Base-by-base conservation (phyloP, 2,329 filamentous ascomycete species). In the Penicillium sumatraense region DNA sequence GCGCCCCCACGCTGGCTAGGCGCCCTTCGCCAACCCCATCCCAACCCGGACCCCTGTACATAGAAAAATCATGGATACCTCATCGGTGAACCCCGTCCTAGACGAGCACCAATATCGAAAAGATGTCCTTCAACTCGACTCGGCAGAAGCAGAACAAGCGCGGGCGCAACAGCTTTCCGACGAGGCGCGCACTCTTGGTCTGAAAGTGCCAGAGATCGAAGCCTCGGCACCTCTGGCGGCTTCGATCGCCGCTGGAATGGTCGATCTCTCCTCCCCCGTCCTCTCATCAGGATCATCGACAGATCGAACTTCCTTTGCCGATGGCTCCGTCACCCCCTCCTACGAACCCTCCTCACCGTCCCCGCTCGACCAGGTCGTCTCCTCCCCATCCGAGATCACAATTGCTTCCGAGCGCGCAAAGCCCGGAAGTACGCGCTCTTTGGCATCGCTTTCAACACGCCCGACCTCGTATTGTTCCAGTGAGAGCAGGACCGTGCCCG, bases 391-490 rank as follows among this genome's bases (percentile, higher is more conserved):
- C 40, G 65, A 71, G 27, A 64, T 71, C 49, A 69, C 71, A 46
- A 40, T 74, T 41, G 61, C 66, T 31, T 70, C 69, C 29, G 62
- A 67, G 38, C 64, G 60, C 23, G 53, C 58, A 20, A 67, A 72
- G 54, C 62, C 65, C 3, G 64, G 68, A 4, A 76, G 74, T 58
- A 64, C 68, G 21, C 72, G 73, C 35, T 77, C 75, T 35, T 60
- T 74, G 23, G 67, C 68, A 20, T 76, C 74, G 6, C 59, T 71
- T 5, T 76, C 73, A 5, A 76, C 74, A 7, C 70, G 73, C 16
- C 75, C 73, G 9, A 75, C 74, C 5, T 75, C 72, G 3, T 75
- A 67, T 50, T 72, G 70, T 54, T 74, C 72, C 3, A 71, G 57
- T 40, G 72, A 76, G 49, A 71, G 68, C 27, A 69, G 62, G 16